Base-by-base conservation (phyloP, 2,329 filamentous ascomycete genomes). In the Pseudofabraea citricarpa region DNA sequence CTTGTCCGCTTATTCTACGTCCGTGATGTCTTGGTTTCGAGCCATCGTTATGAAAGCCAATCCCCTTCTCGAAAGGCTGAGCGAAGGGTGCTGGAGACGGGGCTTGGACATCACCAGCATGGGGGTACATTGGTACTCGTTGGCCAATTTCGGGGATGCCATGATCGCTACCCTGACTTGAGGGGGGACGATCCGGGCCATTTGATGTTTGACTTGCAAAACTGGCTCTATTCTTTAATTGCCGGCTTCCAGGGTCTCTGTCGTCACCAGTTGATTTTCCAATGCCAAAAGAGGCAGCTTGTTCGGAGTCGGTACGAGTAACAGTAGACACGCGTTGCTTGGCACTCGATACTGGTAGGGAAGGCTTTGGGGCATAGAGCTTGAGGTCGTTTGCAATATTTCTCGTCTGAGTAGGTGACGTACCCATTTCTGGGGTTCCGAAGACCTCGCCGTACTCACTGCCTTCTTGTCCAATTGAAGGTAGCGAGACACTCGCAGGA, bases 41-140 rank as follows among this genome's bases (percentile, higher is more conserved):
- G 27, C 70, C 71, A 51, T 79, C 73, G 45, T 72, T 72, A 59
- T 72, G 73, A 58, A 74, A 77, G 24, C 73, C 73, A 56, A 75
- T 64, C 9, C 59, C 59, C 22, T 52, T 44, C 15, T 50, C 38
- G 40, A 51, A 58, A 16, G 51, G 54, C 19, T 52, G 49, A 6
- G 48, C 32, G 36, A 53, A 54, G 7, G 83, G 84, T 2, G 81
- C 78, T 1, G 90, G 90, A 2, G 90, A 93, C 2, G 93, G 93
- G 12, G 93, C 93, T 68, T 98, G 93, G 8, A 97, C 93, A 62
- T 97, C 91, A 49, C 93, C 93, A 33, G 93, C 87, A 62, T 93
- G 81, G 41, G 84, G 86, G 61, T 93, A 85, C 87, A 98, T 93
- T 39, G 93, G 93, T 29, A 98, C 91, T 59, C 90, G 85, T 58